These are phyloP conservation scores for Salvia hispanica DNA, from an alignment of 257 asterid genomes.

Conservation along the genomic window DNA sequence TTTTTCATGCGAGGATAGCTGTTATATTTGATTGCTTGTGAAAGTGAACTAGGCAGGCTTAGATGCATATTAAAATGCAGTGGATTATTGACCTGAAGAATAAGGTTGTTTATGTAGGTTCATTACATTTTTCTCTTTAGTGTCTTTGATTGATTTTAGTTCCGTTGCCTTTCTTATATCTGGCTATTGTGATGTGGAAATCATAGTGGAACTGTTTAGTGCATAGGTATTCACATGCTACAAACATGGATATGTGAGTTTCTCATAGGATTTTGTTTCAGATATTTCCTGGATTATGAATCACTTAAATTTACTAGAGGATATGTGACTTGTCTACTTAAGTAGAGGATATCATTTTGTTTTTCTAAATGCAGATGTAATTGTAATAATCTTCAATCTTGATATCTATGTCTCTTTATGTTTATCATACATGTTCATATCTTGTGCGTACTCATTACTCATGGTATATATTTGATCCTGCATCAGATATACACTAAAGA, in stretches of 20 bases:
- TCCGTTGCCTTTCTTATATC: no score
- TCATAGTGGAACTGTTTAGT: no score
- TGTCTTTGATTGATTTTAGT: no score
- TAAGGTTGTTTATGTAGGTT: not conserved
- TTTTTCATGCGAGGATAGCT: not conserved
- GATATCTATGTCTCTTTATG: not conserved
- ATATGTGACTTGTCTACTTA: not conserved
- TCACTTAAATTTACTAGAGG: not conserved
- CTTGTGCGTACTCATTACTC: not conserved
- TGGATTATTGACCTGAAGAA: not conserved
- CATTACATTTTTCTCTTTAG: not conserved
- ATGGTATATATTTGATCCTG: not conserved
- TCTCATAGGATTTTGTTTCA: not conserved
- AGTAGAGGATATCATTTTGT: not conserved
- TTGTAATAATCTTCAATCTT: constrained; percentile 2
- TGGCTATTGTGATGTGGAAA: no score
- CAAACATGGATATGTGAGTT: no score
- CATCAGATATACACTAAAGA: not conserved
- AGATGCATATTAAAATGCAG: not conserved
- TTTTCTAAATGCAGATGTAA: not conserved
- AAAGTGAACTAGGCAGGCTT: not conserved
- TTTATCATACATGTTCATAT: not conserved
- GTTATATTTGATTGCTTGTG: not conserved
- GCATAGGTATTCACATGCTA: no score
- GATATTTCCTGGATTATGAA: not conserved